Conservation (phyloP, 2,329 filamentous ascomycete species). For the Trichoderma arundinaceum region DNA sequence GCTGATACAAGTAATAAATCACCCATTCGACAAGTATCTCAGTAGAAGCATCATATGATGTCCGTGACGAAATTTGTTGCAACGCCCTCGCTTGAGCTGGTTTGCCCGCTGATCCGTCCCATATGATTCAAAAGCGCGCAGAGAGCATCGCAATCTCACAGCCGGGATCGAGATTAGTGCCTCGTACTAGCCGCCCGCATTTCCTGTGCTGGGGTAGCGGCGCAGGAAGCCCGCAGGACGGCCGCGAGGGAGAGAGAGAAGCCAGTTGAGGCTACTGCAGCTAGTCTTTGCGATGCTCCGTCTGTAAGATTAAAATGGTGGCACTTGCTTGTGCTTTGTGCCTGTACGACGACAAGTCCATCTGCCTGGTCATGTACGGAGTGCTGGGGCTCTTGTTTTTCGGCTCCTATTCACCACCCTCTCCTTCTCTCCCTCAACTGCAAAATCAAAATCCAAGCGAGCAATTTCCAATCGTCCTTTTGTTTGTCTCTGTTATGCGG, state of each 20-base stretch:
- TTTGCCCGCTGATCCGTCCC: background rate
- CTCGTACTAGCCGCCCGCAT: conserved; percentile 25
- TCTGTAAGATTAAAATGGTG: conserved; percentile 1
- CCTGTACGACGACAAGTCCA: too few relatives aligned
- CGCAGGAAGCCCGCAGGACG: background rate
- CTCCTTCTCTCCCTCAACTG: background rate
- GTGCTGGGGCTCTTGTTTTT: background rate
- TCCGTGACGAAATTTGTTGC: conserved; percentile 17
- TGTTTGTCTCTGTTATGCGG: background rate
- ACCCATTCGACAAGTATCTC: too few relatives aligned
- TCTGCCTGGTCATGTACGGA: too few relatives aligned
- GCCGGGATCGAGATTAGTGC: conserved; percentile 28
- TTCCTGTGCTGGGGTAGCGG: background rate
- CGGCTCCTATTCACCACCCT: background rate
- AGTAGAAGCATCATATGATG: background rate
- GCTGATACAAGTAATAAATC: too few relatives aligned
- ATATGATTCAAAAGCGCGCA: conserved; percentile 16
- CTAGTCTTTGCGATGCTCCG: background rate
- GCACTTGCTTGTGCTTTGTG: background rate
- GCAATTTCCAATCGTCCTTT: background rate
- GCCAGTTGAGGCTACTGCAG: background rate
- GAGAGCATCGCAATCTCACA: conserved; percentile 24
- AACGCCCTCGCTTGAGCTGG: background rate
- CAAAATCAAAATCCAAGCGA: conserved; percentile 5
- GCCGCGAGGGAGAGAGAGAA: background rate